Evolutionary conservation across 169 alveolate species (phyloP), one percentile per base, ranked within the genome.

Genomic region (Cryptosporidium bovis): DNA sequence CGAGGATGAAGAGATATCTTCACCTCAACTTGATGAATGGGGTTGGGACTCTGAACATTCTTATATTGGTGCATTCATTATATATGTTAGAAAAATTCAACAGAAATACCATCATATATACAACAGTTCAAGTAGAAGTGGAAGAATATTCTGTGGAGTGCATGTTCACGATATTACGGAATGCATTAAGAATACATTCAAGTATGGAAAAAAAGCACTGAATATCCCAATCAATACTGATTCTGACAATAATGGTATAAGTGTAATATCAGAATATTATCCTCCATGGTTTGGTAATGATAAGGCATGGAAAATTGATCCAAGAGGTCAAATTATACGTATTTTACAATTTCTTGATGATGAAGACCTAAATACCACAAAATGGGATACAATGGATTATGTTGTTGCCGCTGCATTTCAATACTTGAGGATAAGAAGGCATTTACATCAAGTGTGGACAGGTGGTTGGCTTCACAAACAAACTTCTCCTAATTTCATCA

Each of bases 41-140:
- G 67, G 68, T 34, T 69, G 83, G 83, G 83, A 69, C 18, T 69
- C 83, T 8, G 83, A 69, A 53, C 67, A 69, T 13, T 69, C 83
- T 33, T 69, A 69, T 69, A 46, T 69, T 8, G 83, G 83, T 7
- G 83, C 83, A 34, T 69, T 69, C 56, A 69, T 69, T 31, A 69
- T 69, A 20, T 69, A 69, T 69, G 83, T 69, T 20, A 56, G 83
- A 51, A 69, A 69, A 55, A 27, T 69, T 2, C 83, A 69, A 55
- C 83, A 69, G 56, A 51, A 56, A 33, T 69, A 69, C 36, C 83
- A 31, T 31, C 67, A 51, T 36, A 33, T 66, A 2, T 69, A 53
- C 44, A 51, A 69, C 24, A 53, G 58, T 34, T 66, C 83, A 10
- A 69, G 58, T 46, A 69, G 83, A 62, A 69, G 67, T 33, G 83